A percentile compares a stretch with the other conserved stretches of the same genome.
Evolutionary conservation across 192 early-diverging fungal genomes (phyloP).

Genomic region (Coemansia aciculifera): DNA sequence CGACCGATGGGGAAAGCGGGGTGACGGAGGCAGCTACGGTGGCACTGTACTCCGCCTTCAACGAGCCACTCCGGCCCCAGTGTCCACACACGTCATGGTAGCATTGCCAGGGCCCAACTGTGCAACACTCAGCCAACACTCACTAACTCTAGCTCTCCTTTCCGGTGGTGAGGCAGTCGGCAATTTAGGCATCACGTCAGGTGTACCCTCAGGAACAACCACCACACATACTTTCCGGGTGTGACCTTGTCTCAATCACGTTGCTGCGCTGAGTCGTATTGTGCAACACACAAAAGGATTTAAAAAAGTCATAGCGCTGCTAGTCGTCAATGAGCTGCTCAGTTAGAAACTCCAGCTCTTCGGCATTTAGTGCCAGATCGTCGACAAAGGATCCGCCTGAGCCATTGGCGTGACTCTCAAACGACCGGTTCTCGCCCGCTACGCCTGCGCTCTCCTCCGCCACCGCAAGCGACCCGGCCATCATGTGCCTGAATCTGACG

Average conservation of each 20-base stretch:
- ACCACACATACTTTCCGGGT: not conserved
- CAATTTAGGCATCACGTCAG: slow-evolving; percentile 4
- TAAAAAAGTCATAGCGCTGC: not conserved
- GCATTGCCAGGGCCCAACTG: slow-evolving; percentile 4
- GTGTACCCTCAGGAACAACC: slow-evolving; percentile 5
- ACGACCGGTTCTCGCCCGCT: slow-evolving; percentile 10
- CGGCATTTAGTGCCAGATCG: slow-evolving; percentile 12
- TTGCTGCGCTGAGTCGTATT: not conserved
- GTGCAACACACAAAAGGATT: not conserved
- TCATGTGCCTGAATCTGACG: slow-evolving; percentile 31
- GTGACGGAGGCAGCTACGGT: not conserved
- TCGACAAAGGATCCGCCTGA: slow-evolving; percentile 6
- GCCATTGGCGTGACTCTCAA: slow-evolving; percentile 10
- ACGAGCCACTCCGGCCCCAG: not conserved
- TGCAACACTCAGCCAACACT: not conserved
- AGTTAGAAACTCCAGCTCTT: slow-evolving; percentile 35
- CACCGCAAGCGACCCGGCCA: slow-evolving; percentile 39
- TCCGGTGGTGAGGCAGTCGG: not conserved
- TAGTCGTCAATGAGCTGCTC: slow-evolving; percentile 15
- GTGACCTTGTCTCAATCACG: not conserved
- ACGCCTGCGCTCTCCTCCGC: slow-evolving; percentile 20
- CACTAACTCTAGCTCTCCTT: not conserved
- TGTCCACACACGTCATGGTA: not conserved
- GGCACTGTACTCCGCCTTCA: not conserved
- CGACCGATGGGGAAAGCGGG: not conserved